These are phyloP conservation scores for Cryptosporidium ryanae DNA, from an alignment of 169 alveolate species.

Conservation along the genomic window DNA sequence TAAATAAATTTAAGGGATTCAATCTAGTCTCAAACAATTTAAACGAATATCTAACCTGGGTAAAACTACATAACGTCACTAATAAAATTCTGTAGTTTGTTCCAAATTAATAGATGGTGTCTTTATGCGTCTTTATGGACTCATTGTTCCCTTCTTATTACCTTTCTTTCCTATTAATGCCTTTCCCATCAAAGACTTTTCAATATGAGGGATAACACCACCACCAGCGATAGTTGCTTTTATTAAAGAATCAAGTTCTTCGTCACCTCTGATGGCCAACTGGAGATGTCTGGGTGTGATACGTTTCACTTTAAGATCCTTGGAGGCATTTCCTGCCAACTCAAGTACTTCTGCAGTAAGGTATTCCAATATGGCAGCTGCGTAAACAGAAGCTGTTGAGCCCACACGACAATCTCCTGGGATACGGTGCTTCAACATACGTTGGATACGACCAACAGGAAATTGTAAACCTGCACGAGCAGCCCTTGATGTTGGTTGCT, in stretches of 20 bases:
- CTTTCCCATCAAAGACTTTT: conserved; percentile 91
- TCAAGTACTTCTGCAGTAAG: conserved; percentile 99
- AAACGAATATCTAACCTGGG: conserved; percentile 32
- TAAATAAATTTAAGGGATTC: neutral
- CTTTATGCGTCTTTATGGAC: conserved; percentile 69
- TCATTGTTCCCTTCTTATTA: conserved; percentile 71
- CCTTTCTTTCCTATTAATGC: conserved; percentile 82
- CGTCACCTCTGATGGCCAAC: conserved; percentile 97
- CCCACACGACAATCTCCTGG: conserved; percentile 98
- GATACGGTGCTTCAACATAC: conserved; percentile 96
- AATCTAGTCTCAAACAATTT: too few relatives aligned
- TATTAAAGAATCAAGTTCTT: conserved; percentile 96
- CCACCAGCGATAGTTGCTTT: conserved; percentile 99
- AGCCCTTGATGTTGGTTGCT: conserved; percentile 97
- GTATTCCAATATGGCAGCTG: conserved; percentile 99
- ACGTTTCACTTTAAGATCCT: conserved; percentile 97
- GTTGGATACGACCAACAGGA: conserved; percentile 99
- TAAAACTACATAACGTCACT: conserved; percentile 14
- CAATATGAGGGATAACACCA: conserved; percentile 99
- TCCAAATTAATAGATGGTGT: conserved; percentile 5
- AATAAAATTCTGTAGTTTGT: neutral
- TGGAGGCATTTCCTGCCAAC: conserved; percentile 99
- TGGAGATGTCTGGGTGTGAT: conserved; percentile 97
- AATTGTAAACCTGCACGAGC: conserved; percentile 99
- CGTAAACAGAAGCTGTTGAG: conserved; percentile 99